Evolutionary conservation across 2,329 filamentous ascomycete genomes (phyloP).

Genomic region (Colletotrichum tabaci): DNA sequence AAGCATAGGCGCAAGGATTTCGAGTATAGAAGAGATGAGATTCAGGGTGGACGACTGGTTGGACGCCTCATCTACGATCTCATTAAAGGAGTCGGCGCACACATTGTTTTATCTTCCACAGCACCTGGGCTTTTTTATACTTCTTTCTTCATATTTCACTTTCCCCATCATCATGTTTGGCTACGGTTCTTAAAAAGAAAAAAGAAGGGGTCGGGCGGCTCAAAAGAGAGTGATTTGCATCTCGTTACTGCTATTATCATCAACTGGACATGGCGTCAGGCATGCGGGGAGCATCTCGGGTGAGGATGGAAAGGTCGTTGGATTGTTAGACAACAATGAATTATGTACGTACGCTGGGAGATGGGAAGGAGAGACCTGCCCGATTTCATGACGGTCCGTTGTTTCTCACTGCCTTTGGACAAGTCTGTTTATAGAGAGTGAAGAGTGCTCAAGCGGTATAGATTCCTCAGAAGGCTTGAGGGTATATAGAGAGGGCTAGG

Average conservation of each 20-base stretch:
- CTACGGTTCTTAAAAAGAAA: conserved; percentile 27
- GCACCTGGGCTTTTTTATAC: background rate
- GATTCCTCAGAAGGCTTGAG: conserved; percentile 15
- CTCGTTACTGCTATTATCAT: conserved; percentile 27
- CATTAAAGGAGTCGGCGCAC: conserved; percentile 34
- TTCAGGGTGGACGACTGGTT: conserved; percentile 9
- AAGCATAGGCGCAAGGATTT: conserved; percentile 40
- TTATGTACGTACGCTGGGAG: conserved; percentile 17
- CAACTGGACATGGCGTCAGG: conserved; percentile 32
- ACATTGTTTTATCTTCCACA: background rate
- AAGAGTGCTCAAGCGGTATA: conserved; percentile 9
- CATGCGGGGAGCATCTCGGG: conserved; percentile 28
- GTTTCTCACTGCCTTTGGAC: conserved; percentile 3
- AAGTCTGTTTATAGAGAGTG: conserved; percentile 17
- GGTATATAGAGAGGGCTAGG: conserved; percentile 10
- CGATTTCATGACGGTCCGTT: conserved; percentile 17
- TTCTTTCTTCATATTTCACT: no score
- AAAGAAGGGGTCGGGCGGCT: conserved; percentile 34
- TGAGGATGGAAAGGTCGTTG: conserved; percentile 23
- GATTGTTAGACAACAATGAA: conserved; percentile 32
- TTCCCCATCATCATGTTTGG: conserved; percentile 1
- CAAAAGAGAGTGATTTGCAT: conserved; percentile 38
- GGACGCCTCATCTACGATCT: conserved; percentile 8
- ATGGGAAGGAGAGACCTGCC: background rate
- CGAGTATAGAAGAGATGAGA: conserved; percentile 23